Base-by-base conservation (phyloP, 257 asterid genomes). In the Verbena officinalis region DNA sequence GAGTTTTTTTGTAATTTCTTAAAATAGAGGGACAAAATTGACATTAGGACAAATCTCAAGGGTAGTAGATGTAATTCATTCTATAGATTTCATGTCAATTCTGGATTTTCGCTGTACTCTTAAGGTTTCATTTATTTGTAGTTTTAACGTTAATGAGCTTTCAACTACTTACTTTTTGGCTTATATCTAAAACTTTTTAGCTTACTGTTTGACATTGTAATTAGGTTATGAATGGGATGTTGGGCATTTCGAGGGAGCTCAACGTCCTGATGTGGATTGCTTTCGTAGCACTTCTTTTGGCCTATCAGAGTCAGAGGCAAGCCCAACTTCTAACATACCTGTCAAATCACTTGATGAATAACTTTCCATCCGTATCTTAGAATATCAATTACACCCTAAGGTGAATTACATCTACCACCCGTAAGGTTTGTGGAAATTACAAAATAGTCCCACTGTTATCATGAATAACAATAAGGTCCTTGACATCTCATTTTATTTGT, bases 181-280 rank as follows among this genome's bases (percentile, higher is more conserved):
- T 44, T 45, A 3, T 10, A 43, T n/a, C 20, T 27, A 30, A 15
- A 34, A 19, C 20, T 49, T 46, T 22, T 38, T 64, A n/a, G n/a
- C n/a, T 67, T 67, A 51, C 57, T 4, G 19, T 38, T 38, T 39
- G 5, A 53, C 59, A 58, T 70, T 44, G 56, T 61, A 20, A 67
- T 45, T 65, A 89, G 99, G 99, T 77, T 93, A 93, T 74, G 99
- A 93, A 79, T 93, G 99, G 99, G 99, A 93, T 57, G 80, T 93
- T 54, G 99, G 99, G 27, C 99, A 93, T 80, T 93, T 93, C 76
- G 73, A 77, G 57, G 96, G 95, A 55, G 96, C 97, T 51, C 86
- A 77, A 52, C 87, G 99, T 42, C 99, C 99, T 23, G 82, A 90
- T 74, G 95, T 90, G 63, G 99, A 87, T 59, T 93, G 95, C 77